These are phyloP conservation scores for Colletotrichum tabaci DNA, from an alignment of 2,329 filamentous ascomycete genomes.

Conservation along the genomic window DNA sequence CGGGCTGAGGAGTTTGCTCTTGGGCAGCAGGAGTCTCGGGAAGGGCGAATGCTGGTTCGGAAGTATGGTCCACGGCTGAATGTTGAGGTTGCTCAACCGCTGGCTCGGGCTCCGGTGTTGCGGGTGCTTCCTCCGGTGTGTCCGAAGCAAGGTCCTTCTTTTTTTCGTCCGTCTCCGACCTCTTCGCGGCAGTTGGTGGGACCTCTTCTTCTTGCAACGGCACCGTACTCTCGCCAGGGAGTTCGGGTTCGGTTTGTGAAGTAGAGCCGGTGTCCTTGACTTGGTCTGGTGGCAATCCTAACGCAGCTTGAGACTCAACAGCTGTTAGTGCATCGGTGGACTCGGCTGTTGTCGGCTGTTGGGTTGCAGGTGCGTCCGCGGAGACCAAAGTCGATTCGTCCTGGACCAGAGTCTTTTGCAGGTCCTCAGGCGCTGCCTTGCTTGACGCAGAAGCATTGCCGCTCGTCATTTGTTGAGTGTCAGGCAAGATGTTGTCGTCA, in stretches of 20 bases:
- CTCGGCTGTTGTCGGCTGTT: background rate
- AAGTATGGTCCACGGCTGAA: background rate
- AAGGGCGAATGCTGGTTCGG: background rate
- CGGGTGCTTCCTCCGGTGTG: constrained; percentile 8
- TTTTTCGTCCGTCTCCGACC: constrained; percentile 53
- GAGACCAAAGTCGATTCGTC: background rate
- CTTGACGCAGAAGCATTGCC: background rate
- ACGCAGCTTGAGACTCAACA: background rate
- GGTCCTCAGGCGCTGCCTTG: background rate
- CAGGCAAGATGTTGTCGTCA: background rate
- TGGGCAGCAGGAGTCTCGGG: background rate
- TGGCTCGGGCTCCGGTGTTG: background rate
- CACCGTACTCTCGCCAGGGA: constrained; percentile 41
- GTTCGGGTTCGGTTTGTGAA: constrained; percentile 14
- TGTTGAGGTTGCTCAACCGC: background rate
- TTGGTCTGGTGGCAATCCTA: background rate
- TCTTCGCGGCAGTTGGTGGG: constrained; percentile 45
- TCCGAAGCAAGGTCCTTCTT: constrained; percentile 40
- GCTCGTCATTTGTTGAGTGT: constrained; percentile 3
- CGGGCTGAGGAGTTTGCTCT: background rate
- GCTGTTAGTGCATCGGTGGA: background rate
- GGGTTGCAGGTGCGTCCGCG: background rate
- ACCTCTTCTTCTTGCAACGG: constrained; percentile 44
- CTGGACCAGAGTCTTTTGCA: background rate
- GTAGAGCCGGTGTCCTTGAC: background rate